phyloP scores from a whole-genome alignment of 495 filamentous ascomycete genomes.

The Penicillium silybi region DNA sequence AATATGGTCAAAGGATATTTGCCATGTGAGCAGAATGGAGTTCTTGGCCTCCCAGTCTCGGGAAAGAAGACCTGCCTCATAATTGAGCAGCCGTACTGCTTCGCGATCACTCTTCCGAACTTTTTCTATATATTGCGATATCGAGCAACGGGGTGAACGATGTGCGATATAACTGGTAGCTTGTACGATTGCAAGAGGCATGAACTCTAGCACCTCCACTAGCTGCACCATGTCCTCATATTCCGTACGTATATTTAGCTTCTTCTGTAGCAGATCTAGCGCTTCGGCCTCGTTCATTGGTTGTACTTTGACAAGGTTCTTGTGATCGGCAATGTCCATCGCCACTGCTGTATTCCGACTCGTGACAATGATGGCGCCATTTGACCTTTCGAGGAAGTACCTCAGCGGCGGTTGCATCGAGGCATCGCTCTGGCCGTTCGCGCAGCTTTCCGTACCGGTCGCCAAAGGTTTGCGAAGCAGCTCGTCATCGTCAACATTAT shows the following conservation, averaged over 20 bases:
- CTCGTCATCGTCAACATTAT: slow-evolving; percentile 15
- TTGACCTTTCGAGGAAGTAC: background rate
- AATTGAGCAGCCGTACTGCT: background rate
- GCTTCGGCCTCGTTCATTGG: slow-evolving; percentile 32
- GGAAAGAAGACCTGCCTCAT: slow-evolving; percentile 1
- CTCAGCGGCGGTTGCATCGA: background rate
- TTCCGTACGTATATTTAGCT: slow-evolving; percentile 18
- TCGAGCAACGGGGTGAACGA: slow-evolving; percentile 18
- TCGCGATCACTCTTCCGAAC: slow-evolving; percentile 18
- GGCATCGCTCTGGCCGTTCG: background rate
- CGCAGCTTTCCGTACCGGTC: too few relatives aligned
- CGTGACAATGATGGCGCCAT: slow-evolving; percentile 32
- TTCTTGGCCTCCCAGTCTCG: slow-evolving; percentile 20
- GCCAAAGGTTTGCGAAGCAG: slow-evolving; percentile 18
- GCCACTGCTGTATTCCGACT: slow-evolving; percentile 27
- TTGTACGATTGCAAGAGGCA: slow-evolving; percentile 49
- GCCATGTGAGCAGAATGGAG: slow-evolving; percentile 27
- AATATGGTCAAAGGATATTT: slow-evolving; percentile 32
- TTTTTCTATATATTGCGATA: slow-evolving; percentile 33
- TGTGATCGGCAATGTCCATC: slow-evolving; percentile 22
- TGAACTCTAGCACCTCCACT: slow-evolving; percentile 35
- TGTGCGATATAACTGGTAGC: slow-evolving; percentile 45
- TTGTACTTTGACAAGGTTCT: slow-evolving; percentile 34
- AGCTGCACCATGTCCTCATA: slow-evolving; percentile 14
- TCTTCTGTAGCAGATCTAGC: slow-evolving; percentile 35